phyloP scores from a whole-genome alignment of 495 filamentous ascomycete species.

The Friedmanniomyces endolithicus region DNA sequence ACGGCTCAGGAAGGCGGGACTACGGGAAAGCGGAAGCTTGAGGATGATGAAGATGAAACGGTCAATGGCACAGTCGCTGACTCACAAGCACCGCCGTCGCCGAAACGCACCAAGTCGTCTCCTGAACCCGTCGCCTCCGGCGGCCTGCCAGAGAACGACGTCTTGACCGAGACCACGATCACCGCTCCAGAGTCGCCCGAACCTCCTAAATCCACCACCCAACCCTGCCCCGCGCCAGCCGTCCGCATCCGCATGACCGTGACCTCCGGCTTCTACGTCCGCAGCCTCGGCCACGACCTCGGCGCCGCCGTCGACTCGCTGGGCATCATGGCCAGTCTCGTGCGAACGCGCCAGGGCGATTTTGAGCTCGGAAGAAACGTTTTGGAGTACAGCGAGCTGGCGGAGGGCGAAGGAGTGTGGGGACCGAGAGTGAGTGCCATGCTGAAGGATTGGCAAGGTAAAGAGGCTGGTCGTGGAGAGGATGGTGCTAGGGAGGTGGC shows the following conservation, averaged over 20 bases:
- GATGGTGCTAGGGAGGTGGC: conserved; percentile 3
- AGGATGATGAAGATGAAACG: neutral
- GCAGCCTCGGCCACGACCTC: conserved; percentile 82
- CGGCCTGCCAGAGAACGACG: neutral
- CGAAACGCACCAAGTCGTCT: neutral
- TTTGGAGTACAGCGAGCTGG: conserved; percentile 70
- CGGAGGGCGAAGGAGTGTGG: conserved; percentile 70
- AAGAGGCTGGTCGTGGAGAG: conserved; percentile 12
- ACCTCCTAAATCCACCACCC: neutral
- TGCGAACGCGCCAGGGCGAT: conserved; percentile 66
- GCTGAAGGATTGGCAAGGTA: conserved; percentile 46
- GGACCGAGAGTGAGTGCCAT: conserved; percentile 56
- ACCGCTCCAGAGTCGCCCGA: neutral
- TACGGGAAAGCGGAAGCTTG: conserved; percentile 13
- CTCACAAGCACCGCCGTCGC: neutral
- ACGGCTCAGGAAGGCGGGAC: neutral
- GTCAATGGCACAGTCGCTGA: conserved; percentile 1
- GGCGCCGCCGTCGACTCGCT: conserved; percentile 70
- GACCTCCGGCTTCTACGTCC: conserved; percentile 93
- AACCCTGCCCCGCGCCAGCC: conserved; percentile 49
- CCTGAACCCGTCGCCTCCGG: neutral
- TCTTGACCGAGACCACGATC: neutral
- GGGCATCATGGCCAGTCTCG: conserved; percentile 75
- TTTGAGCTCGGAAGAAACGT: conserved; percentile 63
- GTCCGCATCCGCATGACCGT: conserved; percentile 81